phyloP scores from a whole-genome alignment of 2,329 filamentous ascomycete species.

The Ceratocystiopsis minuta region DNA sequence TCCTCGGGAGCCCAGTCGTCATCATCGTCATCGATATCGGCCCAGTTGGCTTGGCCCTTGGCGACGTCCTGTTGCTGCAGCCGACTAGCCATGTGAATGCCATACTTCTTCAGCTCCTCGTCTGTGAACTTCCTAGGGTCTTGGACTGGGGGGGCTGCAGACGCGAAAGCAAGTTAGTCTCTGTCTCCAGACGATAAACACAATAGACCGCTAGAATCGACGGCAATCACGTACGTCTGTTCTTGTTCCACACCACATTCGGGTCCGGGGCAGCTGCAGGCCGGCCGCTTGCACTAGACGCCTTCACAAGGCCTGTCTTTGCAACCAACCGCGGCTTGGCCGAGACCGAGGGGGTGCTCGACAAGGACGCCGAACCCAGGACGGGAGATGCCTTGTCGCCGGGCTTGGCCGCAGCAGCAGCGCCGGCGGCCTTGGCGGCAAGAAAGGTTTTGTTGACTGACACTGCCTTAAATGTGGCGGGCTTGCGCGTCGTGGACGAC shows the following conservation, averaged over 20 bases:
- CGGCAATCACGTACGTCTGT: slow-evolving; percentile 42
- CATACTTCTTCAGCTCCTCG: slow-evolving; percentile 72
- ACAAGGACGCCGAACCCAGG: slow-evolving; percentile 23
- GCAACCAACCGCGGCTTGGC: slow-evolving; percentile 53
- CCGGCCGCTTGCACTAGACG: slow-evolving; percentile 36
- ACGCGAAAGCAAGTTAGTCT: not conserved
- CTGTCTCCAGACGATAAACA: not conserved
- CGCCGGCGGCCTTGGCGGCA: slow-evolving; percentile 43
- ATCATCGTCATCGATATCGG: slow-evolving; percentile 76
- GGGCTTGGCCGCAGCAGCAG: slow-evolving; percentile 26
- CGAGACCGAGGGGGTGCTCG: slow-evolving; percentile 27
- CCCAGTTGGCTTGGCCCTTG: slow-evolving; percentile 63
- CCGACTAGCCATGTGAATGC: slow-evolving; percentile 68
- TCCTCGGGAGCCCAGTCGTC: slow-evolving; percentile 75
- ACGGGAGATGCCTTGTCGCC: slow-evolving; percentile 30
- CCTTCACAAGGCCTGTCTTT: slow-evolving; percentile 47
- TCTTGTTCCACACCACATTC: slow-evolving; percentile 76
- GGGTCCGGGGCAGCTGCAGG: slow-evolving; percentile 46
- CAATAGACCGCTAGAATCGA: too few species aligned
- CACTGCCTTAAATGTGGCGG: slow-evolving; percentile 64
- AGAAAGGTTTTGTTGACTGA: slow-evolving; percentile 75
- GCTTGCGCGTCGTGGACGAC: slow-evolving; percentile 50
- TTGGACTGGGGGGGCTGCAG: slow-evolving; percentile 39
- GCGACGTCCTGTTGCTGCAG: slow-evolving; percentile 52
- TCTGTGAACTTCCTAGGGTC: slow-evolving; percentile 72